These are phyloP conservation scores for Vitis vinifera DNA, from an alignment of 164 flowering plant species.

Conservation along the genomic window DNA sequence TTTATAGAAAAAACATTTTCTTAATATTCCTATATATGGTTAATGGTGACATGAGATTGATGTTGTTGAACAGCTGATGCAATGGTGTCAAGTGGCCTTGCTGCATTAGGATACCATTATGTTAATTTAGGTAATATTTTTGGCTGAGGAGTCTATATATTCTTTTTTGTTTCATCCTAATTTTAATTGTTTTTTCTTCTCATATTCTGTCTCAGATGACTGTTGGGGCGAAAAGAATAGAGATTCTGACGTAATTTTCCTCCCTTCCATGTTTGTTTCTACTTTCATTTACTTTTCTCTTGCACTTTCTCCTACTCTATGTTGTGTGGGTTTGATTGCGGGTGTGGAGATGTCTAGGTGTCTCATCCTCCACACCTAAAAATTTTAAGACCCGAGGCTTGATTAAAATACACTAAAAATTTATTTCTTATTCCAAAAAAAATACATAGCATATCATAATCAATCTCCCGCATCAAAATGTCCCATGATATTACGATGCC, in stretches of 20 bases:
- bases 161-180: not conserved
- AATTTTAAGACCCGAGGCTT: too few species aligned
- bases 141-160: not conserved
- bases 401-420: too few species aligned
- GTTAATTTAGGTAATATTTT: constrained; percentile 18
- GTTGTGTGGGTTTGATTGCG: too few species aligned
- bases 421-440: too few species aligned
- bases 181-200: not conserved
- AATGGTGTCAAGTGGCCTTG: constrained; percentile 29
- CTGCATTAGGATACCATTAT: constrained; percentile 20
- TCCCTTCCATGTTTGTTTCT: too few species aligned
- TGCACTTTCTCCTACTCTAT: too few species aligned
- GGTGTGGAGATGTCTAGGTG: too few species aligned
- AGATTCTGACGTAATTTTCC: constrained; percentile 19
- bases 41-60: not conserved
- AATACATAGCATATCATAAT: too few species aligned
- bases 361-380: too few species aligned
- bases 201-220: constrained; percentile 17
- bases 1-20: not conserved
- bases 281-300: too few species aligned
- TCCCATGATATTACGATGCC: too few species aligned
- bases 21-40: not conserved
- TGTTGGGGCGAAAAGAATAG: constrained; percentile 30
- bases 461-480: too few species aligned
- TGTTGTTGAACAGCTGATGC: constrained; percentile 24